Base-by-base conservation (phyloP, 306 rosid genomes). In the Cucurbita argyrosperma region DNA sequence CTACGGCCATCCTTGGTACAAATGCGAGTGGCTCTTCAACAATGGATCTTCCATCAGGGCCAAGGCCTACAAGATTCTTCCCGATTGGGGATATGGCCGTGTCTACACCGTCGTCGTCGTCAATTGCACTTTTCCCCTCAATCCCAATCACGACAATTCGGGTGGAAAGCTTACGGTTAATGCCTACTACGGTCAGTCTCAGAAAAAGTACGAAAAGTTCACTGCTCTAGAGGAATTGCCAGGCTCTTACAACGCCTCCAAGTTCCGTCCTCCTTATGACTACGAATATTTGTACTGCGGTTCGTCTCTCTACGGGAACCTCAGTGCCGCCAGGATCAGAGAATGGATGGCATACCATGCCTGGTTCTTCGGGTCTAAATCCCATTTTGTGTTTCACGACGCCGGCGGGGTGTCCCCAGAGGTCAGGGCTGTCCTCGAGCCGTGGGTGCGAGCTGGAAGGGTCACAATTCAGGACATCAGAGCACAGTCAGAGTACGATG, bases 291-390 rank as follows among this genome's bases (percentile, higher is more conserved):
- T 82, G 12, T 82, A 82, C 37, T 82, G 83, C 35, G 86, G 86
- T 53, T 82, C 83, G 8, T 76, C 79, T 10, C 54, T 82, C 16
- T 82, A 82, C 46, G 83, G 83, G 43, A 77, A 74, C 46, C 62
- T 82, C 4, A 82, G 83, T 51, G 77, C 79, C 1, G 62, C 80
- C 10, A 79, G 86, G 54, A 76, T 82, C 43, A 53, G 70, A 46
- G 86, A 82, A 70, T 82, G 86, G 86, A 79, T 82, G 79, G 83
- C 86, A 0, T 82, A 82, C 65, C 86, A 82, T 50, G 81, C 81
- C 1, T 79, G 83, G 83, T 79, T 82, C 70, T 82, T 82, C 15
- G 81, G 83, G 7, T 76, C 78, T 57, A 76, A 77, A 49, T 82
- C 85, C 4, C 83, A 82, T 70, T 82, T 79, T 50, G 85, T 82